Base-by-base conservation (phyloP, 495 filamentous ascomycete species). In the Chaetomium fimeti region DNA sequence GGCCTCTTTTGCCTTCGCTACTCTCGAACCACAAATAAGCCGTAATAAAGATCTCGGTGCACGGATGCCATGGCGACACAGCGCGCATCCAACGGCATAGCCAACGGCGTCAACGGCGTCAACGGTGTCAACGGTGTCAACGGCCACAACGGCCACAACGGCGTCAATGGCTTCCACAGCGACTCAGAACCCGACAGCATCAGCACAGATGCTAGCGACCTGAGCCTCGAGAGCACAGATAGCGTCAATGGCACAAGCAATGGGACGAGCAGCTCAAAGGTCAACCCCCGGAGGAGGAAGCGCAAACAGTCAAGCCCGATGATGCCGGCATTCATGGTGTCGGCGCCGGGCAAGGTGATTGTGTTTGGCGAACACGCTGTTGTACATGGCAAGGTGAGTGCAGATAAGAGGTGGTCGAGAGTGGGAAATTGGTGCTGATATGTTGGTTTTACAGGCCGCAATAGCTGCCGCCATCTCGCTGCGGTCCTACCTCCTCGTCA, bases 361-460 rank as follows among this genome's bases (percentile, higher is more conserved):
- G 91, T 97, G 20, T 97, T 89, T 76, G 94, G 94, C 60, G 94
- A 98, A 74, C 94, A 98, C 79, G 91, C 94, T 13, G 94, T 97
- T 2, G 94, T 98, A 12, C 85, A 98, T 71, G 94, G 94, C 72
- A 97, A 96, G 82, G 87, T 89, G 70, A 62, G 70, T 60, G 25
- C 5, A 32, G 18, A 43, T 11, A 22, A 5, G 32, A 9, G 28
- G 16, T 12, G 42, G 25, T 18, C 3, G 43, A 32, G 22, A 43
- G 28, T 20, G 42, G 24, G 49, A 42, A 52, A 52, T 3, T 20
- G n/a, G 18, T 22, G n/a, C 45, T 49, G 18, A 61, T 49, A 42
- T 52, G 36, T 20, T 24, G 32, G 40, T 15, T 42, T 61, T 61
- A 11, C 60, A 90, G 86, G 87, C 92, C 56, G 93, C 94, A 59